These are phyloP conservation scores for Parathielavia appendiculata DNA, from an alignment of 495 filamentous ascomycete species.

Conservation along the genomic window DNA sequence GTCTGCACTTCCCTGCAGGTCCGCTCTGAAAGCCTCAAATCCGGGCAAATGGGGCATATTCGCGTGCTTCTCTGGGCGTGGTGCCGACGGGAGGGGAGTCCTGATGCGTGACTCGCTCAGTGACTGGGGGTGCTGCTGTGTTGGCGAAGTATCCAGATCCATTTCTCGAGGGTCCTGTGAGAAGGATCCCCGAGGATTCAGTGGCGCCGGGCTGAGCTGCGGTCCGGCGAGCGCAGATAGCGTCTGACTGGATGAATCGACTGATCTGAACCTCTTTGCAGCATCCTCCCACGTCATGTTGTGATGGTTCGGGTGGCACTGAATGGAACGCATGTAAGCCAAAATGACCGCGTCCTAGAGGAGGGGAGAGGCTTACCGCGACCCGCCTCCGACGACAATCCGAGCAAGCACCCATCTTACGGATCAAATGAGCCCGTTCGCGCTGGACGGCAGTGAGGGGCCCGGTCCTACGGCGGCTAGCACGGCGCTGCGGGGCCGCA, in stretches of 20 bases:
- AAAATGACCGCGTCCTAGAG: not conserved
- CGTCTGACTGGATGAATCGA: constrained; percentile 37
- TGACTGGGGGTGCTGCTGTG: constrained; percentile 30
- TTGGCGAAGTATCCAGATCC: constrained; percentile 29
- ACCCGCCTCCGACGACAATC: constrained; percentile 47
- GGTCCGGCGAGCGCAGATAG: constrained; percentile 35
- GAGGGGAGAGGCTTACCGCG: constrained; percentile 36
- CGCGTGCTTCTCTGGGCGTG: constrained; percentile 39
- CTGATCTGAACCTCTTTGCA: constrained; percentile 40
- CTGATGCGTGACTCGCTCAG: constrained; percentile 42
- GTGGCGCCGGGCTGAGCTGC: constrained; percentile 39
- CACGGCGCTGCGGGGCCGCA: constrained; percentile 40
- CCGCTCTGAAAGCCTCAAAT: constrained; percentile 36
- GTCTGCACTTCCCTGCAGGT: constrained; percentile 38
- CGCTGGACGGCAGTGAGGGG: constrained; percentile 44
- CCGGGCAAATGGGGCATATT: constrained; percentile 32
- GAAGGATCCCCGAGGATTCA: constrained; percentile 32
- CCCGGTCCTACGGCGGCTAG: constrained; percentile 44
- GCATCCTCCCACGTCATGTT: constrained; percentile 50
- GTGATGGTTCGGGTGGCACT: constrained; percentile 50
- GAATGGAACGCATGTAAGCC: constrained; percentile 6
- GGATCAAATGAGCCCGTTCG: constrained; percentile 45
- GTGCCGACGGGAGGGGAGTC: constrained; percentile 45
- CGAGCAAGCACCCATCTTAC: constrained; percentile 46
- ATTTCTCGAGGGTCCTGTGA: constrained; percentile 41